phyloP scores from a whole-genome alignment of 208 protist species.

The Porcisia hertigi region DNA sequence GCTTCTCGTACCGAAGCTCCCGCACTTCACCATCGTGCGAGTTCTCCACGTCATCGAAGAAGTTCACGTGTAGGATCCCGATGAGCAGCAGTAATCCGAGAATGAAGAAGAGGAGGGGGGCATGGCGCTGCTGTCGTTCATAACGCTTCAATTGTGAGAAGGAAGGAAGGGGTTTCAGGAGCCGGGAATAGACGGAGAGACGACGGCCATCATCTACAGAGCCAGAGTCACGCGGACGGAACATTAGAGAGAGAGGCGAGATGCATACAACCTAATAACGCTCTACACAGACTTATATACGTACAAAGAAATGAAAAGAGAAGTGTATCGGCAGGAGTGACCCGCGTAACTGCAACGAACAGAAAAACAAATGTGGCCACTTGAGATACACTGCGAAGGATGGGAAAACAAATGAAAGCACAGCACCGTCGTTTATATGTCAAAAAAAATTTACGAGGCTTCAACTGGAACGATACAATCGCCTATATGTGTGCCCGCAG shows the following conservation, averaged over 20 bases:
- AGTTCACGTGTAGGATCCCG: conserved; percentile 4
- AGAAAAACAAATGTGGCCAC: too few relatives aligned
- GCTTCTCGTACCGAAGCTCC: conserved; percentile 3
- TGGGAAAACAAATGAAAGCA: too few relatives aligned
- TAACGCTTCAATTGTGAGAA: not conserved
- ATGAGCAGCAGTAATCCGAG: conserved; percentile 27
- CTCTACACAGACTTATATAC: not conserved
- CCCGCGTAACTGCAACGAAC: too few relatives aligned
- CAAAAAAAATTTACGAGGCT: too few relatives aligned
- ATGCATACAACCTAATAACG: not conserved
- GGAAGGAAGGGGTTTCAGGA: not conserved
- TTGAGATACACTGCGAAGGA: too few relatives aligned
- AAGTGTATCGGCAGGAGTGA: too few relatives aligned
- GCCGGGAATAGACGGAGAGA: not conserved
- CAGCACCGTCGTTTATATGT: too few relatives aligned
- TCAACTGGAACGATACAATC: too few relatives aligned
- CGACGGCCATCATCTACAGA: not conserved
- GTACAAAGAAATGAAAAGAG: not conserved
- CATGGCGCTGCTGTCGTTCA: conserved; percentile 15
- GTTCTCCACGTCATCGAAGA: conserved; percentile 21
- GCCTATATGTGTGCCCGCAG: too few relatives aligned
- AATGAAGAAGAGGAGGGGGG: conserved; percentile 22
- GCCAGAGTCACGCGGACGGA: not conserved
- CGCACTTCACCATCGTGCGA: conserved; percentile 13
- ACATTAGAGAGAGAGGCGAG: not conserved